Conservation (phyloP, 495 filamentous ascomycete species). For the Trichoderma gamsii region DNA sequence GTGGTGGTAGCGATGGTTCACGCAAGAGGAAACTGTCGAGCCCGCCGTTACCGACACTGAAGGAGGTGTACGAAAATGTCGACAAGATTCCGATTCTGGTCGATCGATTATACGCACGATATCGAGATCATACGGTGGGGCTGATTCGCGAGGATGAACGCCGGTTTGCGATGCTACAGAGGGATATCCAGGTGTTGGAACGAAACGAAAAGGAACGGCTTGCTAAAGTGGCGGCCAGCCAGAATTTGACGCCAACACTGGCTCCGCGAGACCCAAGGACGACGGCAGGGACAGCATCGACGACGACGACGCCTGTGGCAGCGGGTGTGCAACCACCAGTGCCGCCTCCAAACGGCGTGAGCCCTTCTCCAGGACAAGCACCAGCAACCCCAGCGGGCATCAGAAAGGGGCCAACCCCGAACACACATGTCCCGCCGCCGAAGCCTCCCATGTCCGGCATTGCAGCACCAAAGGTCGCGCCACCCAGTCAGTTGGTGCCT, state of each 20-base stretch:
- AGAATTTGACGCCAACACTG: conserved; percentile 20
- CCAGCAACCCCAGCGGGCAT: conserved; percentile 14
- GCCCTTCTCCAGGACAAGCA: conserved; percentile 19
- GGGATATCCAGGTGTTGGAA: conserved; percentile 65
- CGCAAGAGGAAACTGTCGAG: conserved; percentile 69
- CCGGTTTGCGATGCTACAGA: conserved; percentile 53
- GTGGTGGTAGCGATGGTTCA: conserved; percentile 41
- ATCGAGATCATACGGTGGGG: conserved; percentile 58
- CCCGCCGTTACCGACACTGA: conserved; percentile 54
- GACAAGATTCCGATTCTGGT: conserved; percentile 63
- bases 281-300: conserved; percentile 19
- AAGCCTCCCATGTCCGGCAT: conserved; percentile 1
- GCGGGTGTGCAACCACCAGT: conserved; percentile 19
- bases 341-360: conserved; percentile 19
- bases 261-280: conserved; percentile 6
- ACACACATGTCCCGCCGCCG: conserved; percentile 6
- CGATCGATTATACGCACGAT: conserved; percentile 65
- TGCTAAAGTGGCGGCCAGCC: conserved; percentile 26
- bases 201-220: conserved; percentile 27
- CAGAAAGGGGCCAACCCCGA: conserved; percentile 9
- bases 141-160: conserved; percentile 72
- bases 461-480: conserved; percentile 1
- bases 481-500: neutral
- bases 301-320: conserved; percentile 17
- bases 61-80: conserved; percentile 57